Evolutionary conservation across 169 alveolate genomes (phyloP).

Genomic region (Ichthyophthirius multifiliis): DNA sequence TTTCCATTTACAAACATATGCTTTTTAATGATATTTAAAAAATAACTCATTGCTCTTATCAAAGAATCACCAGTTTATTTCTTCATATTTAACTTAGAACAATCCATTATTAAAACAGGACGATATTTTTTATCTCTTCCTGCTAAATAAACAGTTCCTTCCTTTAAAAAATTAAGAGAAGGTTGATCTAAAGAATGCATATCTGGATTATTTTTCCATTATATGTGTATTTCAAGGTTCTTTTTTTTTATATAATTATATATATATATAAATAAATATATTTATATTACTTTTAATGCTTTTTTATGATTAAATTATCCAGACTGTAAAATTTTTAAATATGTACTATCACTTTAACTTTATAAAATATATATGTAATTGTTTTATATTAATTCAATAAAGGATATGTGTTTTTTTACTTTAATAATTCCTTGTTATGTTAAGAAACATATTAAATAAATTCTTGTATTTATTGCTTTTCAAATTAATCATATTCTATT

Average conservation of each 20-base stretch:
- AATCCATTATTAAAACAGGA: slow-evolving; percentile 23
- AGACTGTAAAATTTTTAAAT: slow-evolving; percentile 25
- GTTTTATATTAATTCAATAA: neutral
- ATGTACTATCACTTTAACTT: slow-evolving; percentile 33
- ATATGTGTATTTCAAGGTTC: neutral
- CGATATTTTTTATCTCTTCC: slow-evolving; percentile 36
- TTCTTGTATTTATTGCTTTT: slow-evolving; percentile 18
- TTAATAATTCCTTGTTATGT: neutral
- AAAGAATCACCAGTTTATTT: neutral
- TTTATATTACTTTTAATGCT: slow-evolving; percentile 16
- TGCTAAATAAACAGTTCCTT: slow-evolving; percentile 13
- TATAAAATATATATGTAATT: neutral
- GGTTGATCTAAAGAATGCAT: slow-evolving; percentile 2
- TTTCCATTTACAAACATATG: slow-evolving; percentile 29
- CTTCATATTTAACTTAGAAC: slow-evolving; percentile 7
- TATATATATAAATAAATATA: neutral
- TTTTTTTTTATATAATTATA: neutral
- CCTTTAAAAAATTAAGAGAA: slow-evolving; percentile 12
- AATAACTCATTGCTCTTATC: slow-evolving; percentile 9
- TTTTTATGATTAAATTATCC: slow-evolving; percentile 31
- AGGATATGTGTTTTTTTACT: too few relatives aligned
- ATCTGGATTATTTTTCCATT: slow-evolving; percentile 29
- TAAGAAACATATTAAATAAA: slow-evolving; percentile 19
- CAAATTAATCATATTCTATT: slow-evolving; percentile 16
- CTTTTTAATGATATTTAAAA: slow-evolving; percentile 20